Percentiles rank a stretch among this genome's conserved stretches.
Evolutionary conservation across 2,329 filamentous ascomycete genomes (phyloP).

Genomic region (Pleurostoma richardsiae): DNA sequence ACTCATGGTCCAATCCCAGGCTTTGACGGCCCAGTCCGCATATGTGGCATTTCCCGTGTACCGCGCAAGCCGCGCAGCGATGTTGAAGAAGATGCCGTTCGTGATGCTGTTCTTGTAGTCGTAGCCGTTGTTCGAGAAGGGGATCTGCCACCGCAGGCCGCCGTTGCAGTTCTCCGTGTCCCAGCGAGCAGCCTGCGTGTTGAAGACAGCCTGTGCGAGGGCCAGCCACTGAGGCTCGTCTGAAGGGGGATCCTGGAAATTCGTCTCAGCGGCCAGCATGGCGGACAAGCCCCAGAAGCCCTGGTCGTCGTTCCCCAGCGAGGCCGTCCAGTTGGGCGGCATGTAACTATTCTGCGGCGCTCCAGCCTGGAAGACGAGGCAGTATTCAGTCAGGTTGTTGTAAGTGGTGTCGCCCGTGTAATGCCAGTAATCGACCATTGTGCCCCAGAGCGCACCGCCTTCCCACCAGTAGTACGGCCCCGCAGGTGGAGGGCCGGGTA

Average conservation of each 20-base stretch:
- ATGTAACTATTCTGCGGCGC: constrained; percentile 18
- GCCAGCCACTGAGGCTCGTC: constrained; percentile 45
- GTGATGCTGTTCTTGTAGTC: constrained; percentile 51
- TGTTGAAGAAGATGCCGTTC: constrained; percentile 34
- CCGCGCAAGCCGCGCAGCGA: constrained; percentile 49
- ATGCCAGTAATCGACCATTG: constrained; percentile 60
- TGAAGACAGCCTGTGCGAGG: constrained; percentile 56
- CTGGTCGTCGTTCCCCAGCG: constrained; percentile 55
- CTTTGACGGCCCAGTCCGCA: constrained; percentile 50
- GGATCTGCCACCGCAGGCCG: constrained; percentile 61
- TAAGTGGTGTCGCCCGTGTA: constrained; percentile 56
- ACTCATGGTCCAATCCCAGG: constrained; percentile 47
- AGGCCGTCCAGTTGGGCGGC: constrained; percentile 22
- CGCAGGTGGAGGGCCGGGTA: constrained; percentile 39
- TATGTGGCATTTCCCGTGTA: constrained; percentile 63
- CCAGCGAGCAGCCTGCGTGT: constrained; percentile 55
- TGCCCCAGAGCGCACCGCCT: constrained; percentile 56
- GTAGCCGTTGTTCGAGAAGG: constrained; percentile 55
- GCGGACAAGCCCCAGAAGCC: constrained; percentile 60
- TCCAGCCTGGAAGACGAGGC: constrained; percentile 19
- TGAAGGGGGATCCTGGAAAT: constrained; percentile 48
- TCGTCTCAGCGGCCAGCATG: constrained; percentile 47
- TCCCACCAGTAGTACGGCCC: constrained; percentile 64
- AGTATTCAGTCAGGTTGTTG: constrained; percentile 33
- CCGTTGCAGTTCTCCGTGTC: constrained; percentile 49